A percentile compares a stretch with the other conserved stretches of the same genome.
Conservation (phyloP, 495 filamentous ascomycete genomes). For the Clavariopsis aquatica region DNA sequence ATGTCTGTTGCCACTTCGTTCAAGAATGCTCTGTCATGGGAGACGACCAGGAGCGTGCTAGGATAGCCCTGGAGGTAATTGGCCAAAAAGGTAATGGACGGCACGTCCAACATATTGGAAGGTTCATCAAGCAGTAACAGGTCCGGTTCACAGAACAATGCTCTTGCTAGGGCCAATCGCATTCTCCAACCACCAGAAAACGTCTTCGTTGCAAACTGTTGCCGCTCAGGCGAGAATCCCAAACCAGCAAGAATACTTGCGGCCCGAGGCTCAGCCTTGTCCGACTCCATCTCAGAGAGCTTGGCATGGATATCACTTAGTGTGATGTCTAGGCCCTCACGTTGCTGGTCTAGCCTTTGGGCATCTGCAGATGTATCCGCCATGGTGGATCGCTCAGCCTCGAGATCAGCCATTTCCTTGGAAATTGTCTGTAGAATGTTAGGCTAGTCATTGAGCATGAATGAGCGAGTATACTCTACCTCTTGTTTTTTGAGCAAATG, state of each 20-base stretch:
- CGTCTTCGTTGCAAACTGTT: slow-evolving; percentile 91
- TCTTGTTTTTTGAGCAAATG: slow-evolving; percentile 88
- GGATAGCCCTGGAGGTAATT: slow-evolving; percentile 95
- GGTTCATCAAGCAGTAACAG: slow-evolving; percentile 96
- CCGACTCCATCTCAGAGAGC: slow-evolving; percentile 97
- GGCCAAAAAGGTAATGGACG: slow-evolving; percentile 97
- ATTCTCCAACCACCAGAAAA: slow-evolving; percentile 99
- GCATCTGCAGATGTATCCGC: slow-evolving; percentile 88
- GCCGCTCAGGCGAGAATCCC: slow-evolving; percentile 91
- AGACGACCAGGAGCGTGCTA: slow-evolving; percentile 93
- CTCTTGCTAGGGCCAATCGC: slow-evolving; percentile 91
- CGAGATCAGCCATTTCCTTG: slow-evolving; percentile 73
- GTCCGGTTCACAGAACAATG: slow-evolving; percentile 97
- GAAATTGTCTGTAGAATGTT: slow-evolving; percentile 68
- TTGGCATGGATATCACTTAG: slow-evolving; percentile 89
- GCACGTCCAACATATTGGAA: slow-evolving; percentile 99
- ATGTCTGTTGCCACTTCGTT: slow-evolving; percentile 99
- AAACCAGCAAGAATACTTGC: slow-evolving; percentile 96
- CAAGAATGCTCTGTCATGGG: slow-evolving; percentile 97
- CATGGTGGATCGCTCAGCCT: slow-evolving; percentile 73
- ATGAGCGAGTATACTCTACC: slow-evolving; percentile 50
- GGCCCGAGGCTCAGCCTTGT: slow-evolving; percentile 93
- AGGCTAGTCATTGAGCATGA: slow-evolving; percentile 31
- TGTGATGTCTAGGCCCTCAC: slow-evolving; percentile 85
- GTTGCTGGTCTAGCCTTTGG: slow-evolving; percentile 75